phyloP scores from a whole-genome alignment of 768 basidiomycete species.

The Amanita jacksonii region DNA sequence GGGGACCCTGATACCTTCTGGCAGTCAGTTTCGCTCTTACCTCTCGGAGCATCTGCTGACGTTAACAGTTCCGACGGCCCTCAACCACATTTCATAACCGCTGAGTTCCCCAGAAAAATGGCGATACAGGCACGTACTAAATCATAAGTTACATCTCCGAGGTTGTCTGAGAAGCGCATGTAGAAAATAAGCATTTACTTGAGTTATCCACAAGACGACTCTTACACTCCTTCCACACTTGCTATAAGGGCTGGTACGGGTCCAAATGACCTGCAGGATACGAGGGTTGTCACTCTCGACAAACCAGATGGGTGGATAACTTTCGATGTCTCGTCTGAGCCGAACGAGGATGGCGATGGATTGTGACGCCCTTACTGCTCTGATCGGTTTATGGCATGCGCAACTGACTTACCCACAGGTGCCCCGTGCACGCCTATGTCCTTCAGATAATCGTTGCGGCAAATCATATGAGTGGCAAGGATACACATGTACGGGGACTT shows the following conservation, averaged over 20 bases:
- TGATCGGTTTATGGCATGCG: constrained; percentile 1
- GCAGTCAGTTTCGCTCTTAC: too few species aligned
- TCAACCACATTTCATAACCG: constrained; percentile 92
- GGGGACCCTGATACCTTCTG: constrained; percentile 90
- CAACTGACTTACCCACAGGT: constrained; percentile 32
- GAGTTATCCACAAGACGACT: constrained; percentile 81
- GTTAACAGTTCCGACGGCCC: constrained; percentile 92
- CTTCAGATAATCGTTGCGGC: constrained; percentile 84
- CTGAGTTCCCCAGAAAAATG: constrained; percentile 87
- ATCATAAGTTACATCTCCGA: background rate
- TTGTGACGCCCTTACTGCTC: constrained; percentile 33
- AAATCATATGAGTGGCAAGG: constrained; percentile 98
- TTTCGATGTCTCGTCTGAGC: constrained; percentile 74
- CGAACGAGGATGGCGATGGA: constrained; percentile 69
- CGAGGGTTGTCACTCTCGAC: constrained; percentile 72
- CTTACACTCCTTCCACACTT: constrained; percentile 91
- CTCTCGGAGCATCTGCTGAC: too few species aligned
- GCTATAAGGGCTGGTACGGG: constrained; percentile 90
- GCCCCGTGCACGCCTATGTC: constrained; percentile 82
- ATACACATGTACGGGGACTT: constrained; percentile 93
- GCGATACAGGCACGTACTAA: constrained; percentile 62
- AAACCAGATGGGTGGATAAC: constrained; percentile 95
- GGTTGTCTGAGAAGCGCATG: background rate
- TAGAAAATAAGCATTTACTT: constrained; percentile 86
- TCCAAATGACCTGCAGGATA: constrained; percentile 86